These are phyloP conservation scores for Luzula sylvatica DNA, from an alignment of 176 grass and related monocot species.

Conservation along the genomic window DNA sequence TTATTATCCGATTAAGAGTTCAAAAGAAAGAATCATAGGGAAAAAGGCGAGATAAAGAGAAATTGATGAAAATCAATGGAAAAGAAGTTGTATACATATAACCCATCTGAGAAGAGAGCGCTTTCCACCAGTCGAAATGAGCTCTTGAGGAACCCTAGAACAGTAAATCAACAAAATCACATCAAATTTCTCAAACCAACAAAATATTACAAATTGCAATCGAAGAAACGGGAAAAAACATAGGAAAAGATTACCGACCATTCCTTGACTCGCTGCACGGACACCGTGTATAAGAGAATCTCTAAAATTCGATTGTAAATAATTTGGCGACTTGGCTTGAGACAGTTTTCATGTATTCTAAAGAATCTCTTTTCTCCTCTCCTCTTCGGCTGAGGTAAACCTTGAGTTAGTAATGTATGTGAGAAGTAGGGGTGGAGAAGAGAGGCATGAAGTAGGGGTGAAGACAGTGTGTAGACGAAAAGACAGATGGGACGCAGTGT, in stretches of 20 bases:
- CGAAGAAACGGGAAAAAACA: not conserved
- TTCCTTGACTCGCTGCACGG: conserved; percentile 67
- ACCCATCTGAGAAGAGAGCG: conserved; percentile 91
- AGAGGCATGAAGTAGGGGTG: too few relatives aligned
- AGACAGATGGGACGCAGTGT: too few relatives aligned
- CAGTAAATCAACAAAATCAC: conserved; percentile 11
- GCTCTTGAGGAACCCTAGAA: conserved; percentile 73
- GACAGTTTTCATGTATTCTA: too few relatives aligned
- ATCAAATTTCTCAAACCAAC: conserved; percentile 1
- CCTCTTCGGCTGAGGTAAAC: too few relatives aligned
- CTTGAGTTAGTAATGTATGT: too few relatives aligned
- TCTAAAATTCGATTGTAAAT: not conserved
- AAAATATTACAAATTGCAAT: not conserved
- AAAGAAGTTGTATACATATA: conserved; percentile 39
- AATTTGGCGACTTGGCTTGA: too few relatives aligned
- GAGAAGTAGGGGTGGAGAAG: too few relatives aligned
- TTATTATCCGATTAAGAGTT: too few relatives aligned
- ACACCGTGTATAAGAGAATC: conserved; percentile 14
- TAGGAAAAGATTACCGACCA: conserved; percentile 28
- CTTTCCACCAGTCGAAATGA: conserved; percentile 50
- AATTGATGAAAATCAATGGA: not conserved
- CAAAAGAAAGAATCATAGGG: conserved; percentile 1
- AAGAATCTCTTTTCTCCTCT: too few relatives aligned
- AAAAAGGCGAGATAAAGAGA: not conserved
- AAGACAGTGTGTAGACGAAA: too few relatives aligned